A percentile compares a stretch with the other conserved stretches of the same genome.
Evolutionary conservation across 768 basidiomycete species (phyloP).

Genomic region (Rhodosporidiobolus sp.): DNA sequence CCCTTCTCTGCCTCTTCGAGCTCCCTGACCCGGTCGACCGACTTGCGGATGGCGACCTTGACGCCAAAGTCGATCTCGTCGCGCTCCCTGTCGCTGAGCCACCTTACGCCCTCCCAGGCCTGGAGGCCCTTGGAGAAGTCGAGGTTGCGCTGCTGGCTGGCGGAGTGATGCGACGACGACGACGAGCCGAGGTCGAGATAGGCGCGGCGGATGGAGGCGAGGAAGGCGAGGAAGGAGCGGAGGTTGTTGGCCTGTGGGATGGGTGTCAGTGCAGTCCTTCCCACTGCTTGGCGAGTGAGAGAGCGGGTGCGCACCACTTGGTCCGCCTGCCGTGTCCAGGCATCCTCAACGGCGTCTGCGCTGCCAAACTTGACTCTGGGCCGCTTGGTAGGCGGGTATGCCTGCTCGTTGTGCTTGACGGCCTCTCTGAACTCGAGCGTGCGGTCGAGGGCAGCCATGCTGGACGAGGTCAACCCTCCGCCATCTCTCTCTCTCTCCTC

Average conservation of each 20-base stretch:
- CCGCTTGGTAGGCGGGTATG: conserved; percentile 12
- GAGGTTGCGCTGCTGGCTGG: conserved; percentile 17
- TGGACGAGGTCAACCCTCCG: background rate
- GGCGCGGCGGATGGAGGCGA: conserved; percentile 71
- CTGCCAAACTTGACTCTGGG: conserved; percentile 16
- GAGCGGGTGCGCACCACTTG: conserved; percentile 21
- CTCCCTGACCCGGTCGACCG: conserved; percentile 78
- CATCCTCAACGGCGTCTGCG: background rate
- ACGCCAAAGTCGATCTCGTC: conserved; percentile 95
- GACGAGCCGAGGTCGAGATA: conserved; percentile 73
- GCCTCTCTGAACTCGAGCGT: conserved; percentile 28
- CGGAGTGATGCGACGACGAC: conserved; percentile 42
- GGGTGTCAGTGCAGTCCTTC: background rate
- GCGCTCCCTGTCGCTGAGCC: conserved; percentile 79
- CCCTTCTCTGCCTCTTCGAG: conserved; percentile 87
- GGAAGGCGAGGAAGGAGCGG: conserved; percentile 51
- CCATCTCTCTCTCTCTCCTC: background rate
- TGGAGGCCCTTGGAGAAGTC: conserved; percentile 36
- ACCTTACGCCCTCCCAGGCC: conserved; percentile 47
- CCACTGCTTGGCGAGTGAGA: background rate
- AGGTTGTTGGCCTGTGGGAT: conserved; percentile 30
- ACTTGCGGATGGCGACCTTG: conserved; percentile 75
- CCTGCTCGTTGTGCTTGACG: background rate
- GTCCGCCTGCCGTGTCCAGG: conserved; percentile 33
- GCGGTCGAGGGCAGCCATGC: background rate